These are phyloP conservation scores for Scorias spongiosa DNA, from an alignment of 2,329 filamentous ascomycete genomes.

Conservation along the genomic window DNA sequence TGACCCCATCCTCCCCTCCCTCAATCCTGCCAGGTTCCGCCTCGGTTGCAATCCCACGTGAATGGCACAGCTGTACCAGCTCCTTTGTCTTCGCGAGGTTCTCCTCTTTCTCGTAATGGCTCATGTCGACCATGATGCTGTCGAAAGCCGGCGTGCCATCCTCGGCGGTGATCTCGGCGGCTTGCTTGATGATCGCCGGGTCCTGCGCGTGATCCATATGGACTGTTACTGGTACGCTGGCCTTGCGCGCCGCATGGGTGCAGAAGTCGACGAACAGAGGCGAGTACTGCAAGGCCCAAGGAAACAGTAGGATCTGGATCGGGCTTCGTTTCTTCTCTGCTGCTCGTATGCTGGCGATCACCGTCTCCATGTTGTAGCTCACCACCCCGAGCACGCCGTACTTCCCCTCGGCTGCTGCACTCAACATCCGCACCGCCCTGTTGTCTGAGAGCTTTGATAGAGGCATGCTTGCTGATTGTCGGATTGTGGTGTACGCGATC, in stretches of 20 bases:
- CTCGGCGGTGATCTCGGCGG: constrained; percentile 14
- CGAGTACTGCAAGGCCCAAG: constrained; percentile 56
- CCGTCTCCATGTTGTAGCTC: constrained; percentile 45
- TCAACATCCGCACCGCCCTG: constrained; percentile 18
- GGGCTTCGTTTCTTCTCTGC: constrained; percentile 53
- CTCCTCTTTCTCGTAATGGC: constrained; percentile 54
- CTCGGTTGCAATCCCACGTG: constrained; percentile 51
- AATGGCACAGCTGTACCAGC: constrained; percentile 48
- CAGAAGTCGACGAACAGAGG: constrained; percentile 33
- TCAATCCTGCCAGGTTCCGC: constrained; percentile 59
- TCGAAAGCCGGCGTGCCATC: constrained; percentile 40
- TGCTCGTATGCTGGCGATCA: constrained; percentile 52
- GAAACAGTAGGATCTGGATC: constrained; percentile 58
- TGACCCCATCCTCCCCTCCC: constrained; percentile 59
- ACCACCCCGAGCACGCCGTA: constrained; percentile 21
- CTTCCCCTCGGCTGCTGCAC: constrained; percentile 18
- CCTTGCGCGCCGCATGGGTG: constrained; percentile 27
- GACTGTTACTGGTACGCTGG: constrained; percentile 28
- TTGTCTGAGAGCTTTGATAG: constrained; percentile 13
- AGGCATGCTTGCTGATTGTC: constrained; percentile 2
- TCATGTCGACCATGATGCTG: constrained; percentile 67
- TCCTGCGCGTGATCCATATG: constrained; percentile 34
- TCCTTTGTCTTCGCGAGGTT: constrained; percentile 51
- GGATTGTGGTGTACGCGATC: no score
- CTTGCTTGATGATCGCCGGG: constrained; percentile 25